Evolutionary conservation across 2,329 filamentous ascomycete genomes (phyloP), one percentile per base, ranked within the genome.

Genomic region (Colletotrichum coccodes): DNA sequence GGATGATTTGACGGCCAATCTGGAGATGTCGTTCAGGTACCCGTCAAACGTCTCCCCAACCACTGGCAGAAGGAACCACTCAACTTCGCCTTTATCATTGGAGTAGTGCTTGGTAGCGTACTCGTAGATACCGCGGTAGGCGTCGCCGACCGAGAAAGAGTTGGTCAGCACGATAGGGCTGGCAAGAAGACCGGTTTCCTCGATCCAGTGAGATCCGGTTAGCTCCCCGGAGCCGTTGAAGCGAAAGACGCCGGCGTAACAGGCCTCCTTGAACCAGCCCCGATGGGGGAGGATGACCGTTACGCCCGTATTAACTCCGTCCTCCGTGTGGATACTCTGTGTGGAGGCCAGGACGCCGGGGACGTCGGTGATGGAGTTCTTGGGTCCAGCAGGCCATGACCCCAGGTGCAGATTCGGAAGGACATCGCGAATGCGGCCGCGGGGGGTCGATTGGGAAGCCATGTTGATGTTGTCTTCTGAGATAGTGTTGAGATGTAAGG

Each of bases 171-270:
- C 75, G 64, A 91, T 86, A 4, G 89, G 90, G 3, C 85, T 88
- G 61, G 86, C 83, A 4, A 90, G 76, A 4, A 89, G 79, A 0
- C 89, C 89, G 0, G 87, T 88, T 75, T 91, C 89, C 18, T 88
- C 83, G 68, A 91, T 86, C 85, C 87, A 89, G 72, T 90, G 87
- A 11, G 80, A 81, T 3, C 89, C 88, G 0, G 89, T 91, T 80
- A 91, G 81, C 76, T 91, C 88, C 47, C 90, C 89, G 52, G 85
- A 86, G 62, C 89, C 89, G 72, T 91, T 91, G 80, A 91, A 90
- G 69, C 85, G 83, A 77, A 90, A 90, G 54, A 86, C 73, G n/a
- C 82, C 82, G 4, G 84, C 82, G 53, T 86, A 83, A 61, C 81
- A 83, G 46, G 82, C 82, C 11, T 81, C 78, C 50, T 79, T 68